Conservation (phyloP, 139 green algal genomes). For the Zygnema circumcarinatum region DNA sequence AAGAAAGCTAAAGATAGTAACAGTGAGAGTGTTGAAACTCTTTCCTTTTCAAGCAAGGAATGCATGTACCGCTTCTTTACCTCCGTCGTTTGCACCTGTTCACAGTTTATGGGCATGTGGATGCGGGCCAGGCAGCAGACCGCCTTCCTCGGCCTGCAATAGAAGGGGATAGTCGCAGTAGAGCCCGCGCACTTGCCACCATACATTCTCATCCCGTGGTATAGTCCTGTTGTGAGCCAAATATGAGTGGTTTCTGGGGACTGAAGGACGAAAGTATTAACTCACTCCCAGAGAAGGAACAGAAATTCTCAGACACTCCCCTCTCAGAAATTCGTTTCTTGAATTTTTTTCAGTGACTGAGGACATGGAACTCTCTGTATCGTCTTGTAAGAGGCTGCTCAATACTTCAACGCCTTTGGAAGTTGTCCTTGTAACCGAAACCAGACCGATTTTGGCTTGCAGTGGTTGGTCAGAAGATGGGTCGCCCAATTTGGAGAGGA, state of each 20-base stretch:
- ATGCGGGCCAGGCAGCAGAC: not conserved
- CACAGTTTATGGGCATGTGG: not conserved
- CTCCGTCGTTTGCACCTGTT: too few relatives aligned
- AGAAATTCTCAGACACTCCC: not conserved
- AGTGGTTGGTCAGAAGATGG: constrained; percentile 83
- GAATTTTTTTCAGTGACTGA: too few relatives aligned
- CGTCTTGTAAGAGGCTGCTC: too few relatives aligned
- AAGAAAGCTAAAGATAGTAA: too few relatives aligned
- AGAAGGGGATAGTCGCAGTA: constrained; percentile 1
- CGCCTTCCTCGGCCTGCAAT: constrained; percentile 9
- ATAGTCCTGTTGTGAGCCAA: not conserved
- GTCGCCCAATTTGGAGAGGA: constrained; percentile 67
- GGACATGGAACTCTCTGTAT: too few relatives aligned
- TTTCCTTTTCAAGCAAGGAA: too few relatives aligned
- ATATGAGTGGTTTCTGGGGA: not conserved
- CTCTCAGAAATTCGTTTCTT: too few relatives aligned
- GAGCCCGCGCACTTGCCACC: constrained; percentile 30
- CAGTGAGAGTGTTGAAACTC: too few relatives aligned
- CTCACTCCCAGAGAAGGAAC: not conserved
- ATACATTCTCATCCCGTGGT: constrained; percentile 54
- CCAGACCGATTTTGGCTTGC: too few relatives aligned
- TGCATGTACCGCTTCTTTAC: too few relatives aligned
- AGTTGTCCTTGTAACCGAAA: too few relatives aligned
- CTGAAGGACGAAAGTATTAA: not conserved
- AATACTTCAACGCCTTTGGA: too few relatives aligned